Conservation (phyloP, 345 rosid species). For the Sisymbrium altissimum region DNA sequence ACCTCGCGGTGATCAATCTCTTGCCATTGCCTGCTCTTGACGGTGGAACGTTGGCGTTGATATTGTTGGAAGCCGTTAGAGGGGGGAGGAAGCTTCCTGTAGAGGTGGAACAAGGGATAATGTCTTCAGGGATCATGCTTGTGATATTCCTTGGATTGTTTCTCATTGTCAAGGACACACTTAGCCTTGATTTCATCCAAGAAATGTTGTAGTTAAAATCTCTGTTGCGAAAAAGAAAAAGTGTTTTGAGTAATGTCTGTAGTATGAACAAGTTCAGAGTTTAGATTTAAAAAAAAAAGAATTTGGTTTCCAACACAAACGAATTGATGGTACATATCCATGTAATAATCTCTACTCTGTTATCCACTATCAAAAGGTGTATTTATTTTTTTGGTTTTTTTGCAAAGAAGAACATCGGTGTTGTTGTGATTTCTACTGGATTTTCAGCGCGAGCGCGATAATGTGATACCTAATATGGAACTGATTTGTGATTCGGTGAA, state of each 20-base stretch:
- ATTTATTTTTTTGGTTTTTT: not conserved
- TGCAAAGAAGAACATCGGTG: not conserved
- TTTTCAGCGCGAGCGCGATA: no score
- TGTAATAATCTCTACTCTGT: constrained; percentile 10
- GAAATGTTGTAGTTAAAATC: constrained; percentile 57
- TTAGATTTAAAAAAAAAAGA: not conserved
- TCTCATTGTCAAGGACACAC: constrained; percentile 83
- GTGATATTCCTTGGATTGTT: constrained; percentile 76
- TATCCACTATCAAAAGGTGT: not conserved
- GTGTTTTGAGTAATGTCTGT: constrained; percentile 13
- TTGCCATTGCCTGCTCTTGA: constrained; percentile 93
- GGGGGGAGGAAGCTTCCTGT: constrained; percentile 90
- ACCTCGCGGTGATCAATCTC: constrained; percentile 86
- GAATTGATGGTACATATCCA: constrained; percentile 10
- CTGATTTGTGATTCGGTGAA: no score
- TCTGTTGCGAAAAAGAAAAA: not conserved
- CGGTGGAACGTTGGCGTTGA: constrained; percentile 88
- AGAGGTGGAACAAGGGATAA: constrained; percentile 84
- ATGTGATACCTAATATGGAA: no score
- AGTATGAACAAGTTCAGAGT: constrained; percentile 23
- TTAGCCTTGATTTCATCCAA: constrained; percentile 80
- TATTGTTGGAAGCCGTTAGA: constrained; percentile 78
- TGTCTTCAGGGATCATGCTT: constrained; percentile 85
- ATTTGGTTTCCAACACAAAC: constrained; percentile 1
- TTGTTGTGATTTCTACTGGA: not conserved